Percentiles rank a stretch among this genome's conserved stretches.
phyloP scores from a whole-genome alignment of 768 basidiomycete species.

The Phaeotremella fagi region DNA sequence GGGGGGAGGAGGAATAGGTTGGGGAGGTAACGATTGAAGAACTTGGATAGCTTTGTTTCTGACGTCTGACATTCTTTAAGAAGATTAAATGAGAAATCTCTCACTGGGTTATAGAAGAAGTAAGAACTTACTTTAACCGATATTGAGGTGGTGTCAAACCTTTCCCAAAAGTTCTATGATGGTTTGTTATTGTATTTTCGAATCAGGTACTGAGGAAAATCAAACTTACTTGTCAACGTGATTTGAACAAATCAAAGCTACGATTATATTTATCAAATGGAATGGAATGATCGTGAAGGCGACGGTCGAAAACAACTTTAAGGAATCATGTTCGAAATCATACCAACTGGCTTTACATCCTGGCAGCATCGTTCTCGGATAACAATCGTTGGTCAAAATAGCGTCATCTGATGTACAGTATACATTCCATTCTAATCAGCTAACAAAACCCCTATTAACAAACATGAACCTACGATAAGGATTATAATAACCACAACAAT shows the following conservation, averaged over 20 bases:
- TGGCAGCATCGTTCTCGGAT: slow-evolving; percentile 59
- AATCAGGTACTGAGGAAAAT: not conserved
- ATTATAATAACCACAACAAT: slow-evolving; percentile 64
- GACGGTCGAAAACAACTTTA: slow-evolving; percentile 54
- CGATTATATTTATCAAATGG: slow-evolving; percentile 59
- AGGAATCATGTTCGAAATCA: slow-evolving; percentile 55
- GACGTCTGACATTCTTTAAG: slow-evolving; percentile 30
- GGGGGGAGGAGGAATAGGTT: not conserved
- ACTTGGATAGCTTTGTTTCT: slow-evolving; percentile 32
- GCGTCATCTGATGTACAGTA: slow-evolving; percentile 53
- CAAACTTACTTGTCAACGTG: slow-evolving; percentile 52
- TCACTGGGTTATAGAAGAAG: not conserved
- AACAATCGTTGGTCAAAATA: slow-evolving; percentile 58
- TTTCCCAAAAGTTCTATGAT: slow-evolving; percentile 58
- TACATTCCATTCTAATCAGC: not conserved
- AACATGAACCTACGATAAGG: slow-evolving; percentile 51
- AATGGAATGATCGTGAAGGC: slow-evolving; percentile 60
- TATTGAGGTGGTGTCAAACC: slow-evolving; percentile 62
- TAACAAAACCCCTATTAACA: not conserved
- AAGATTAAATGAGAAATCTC: not conserved
- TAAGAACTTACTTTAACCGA: slow-evolving; percentile 51
- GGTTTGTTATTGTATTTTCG: too few species aligned
- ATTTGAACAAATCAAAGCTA: slow-evolving; percentile 64
- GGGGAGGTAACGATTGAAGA: slow-evolving; percentile 15
- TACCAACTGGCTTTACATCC: slow-evolving; percentile 64